These are phyloP conservation scores for Boletus speciosus DNA, from an alignment of 768 basidiomycete species.

Conservation along the genomic window DNA sequence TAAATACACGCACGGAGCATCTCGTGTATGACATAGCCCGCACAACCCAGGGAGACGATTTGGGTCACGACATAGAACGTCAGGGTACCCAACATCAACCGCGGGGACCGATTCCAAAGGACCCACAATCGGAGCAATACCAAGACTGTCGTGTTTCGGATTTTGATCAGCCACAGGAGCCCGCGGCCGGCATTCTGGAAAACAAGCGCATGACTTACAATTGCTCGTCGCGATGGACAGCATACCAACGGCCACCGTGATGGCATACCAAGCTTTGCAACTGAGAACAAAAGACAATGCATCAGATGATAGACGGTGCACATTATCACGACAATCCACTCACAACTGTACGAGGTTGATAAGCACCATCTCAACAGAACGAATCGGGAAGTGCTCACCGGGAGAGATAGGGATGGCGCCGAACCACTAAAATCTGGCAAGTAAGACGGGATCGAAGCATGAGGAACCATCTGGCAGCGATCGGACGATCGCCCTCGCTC, in stretches of 20 bases:
- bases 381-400: constrained; percentile 9
- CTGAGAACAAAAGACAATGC: constrained; percentile 3
- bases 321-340: neutral
- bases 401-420: constrained; percentile 5
- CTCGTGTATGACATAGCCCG: constrained; percentile 24
- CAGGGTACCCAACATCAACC: constrained; percentile 30
- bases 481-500: constrained; percentile 2
- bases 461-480: neutral
- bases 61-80: constrained; percentile 31
- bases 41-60: constrained; percentile 18
- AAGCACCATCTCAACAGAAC: neutral
- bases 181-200: neutral
- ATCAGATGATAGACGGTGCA: neutral
- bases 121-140: constrained; percentile 40
- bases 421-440: constrained; percentile 25
- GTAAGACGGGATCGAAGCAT: neutral
- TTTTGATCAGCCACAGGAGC: constrained; percentile 5
- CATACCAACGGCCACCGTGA: constrained; percentile 31
- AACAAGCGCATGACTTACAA: constrained; percentile 24
- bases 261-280: constrained; percentile 22
- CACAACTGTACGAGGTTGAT: constrained; percentile 15
- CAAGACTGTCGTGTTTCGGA: constrained; percentile 27
- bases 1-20: constrained; percentile 26
- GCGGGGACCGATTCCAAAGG: constrained; percentile 30
- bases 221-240: constrained; percentile 35